Evolutionary conservation across 345 rosid genomes (phyloP).

Genomic region (Pseudoturritis turrita): DNA sequence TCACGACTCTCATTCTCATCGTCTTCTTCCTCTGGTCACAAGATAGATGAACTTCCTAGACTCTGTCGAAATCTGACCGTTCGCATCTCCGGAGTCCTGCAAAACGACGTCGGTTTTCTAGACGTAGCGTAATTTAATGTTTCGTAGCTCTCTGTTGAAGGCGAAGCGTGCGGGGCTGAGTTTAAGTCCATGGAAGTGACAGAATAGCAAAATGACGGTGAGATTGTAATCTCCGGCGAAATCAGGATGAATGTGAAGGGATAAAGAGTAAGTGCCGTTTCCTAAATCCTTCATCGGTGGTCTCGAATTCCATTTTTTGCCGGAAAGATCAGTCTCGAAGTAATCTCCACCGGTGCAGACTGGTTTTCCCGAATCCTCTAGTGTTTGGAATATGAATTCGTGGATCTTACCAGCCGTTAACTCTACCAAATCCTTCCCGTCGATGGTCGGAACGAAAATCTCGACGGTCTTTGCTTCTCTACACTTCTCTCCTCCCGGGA

Average conservation of each 20-base stretch:
- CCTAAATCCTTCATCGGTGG: too few relatives aligned
- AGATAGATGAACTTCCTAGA: too few relatives aligned
- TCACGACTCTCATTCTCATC: too few relatives aligned
- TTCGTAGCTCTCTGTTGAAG: conserved; percentile 44
- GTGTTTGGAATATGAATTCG: conserved; percentile 52
- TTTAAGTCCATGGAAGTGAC: conserved; percentile 71
- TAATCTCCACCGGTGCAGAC: conserved; percentile 80
- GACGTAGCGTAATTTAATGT: conserved; percentile 40
- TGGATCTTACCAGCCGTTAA: conserved; percentile 58
- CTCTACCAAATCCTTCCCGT: conserved; percentile 42
- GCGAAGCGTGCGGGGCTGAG: conserved; percentile 56
- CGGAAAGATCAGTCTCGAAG: conserved; percentile 83
- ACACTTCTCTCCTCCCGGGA: conserved; percentile 66
- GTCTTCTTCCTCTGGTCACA: too few relatives aligned
- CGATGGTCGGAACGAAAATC: too few relatives aligned
- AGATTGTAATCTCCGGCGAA: too few relatives aligned
- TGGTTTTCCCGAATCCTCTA: conserved; percentile 48
- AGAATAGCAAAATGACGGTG: too few relatives aligned
- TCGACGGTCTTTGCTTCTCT: too few relatives aligned
- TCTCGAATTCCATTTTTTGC: conserved; percentile 78
- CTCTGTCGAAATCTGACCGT: conserved; percentile 50
- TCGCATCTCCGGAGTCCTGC: conserved; percentile 45
- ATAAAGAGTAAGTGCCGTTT: too few relatives aligned
- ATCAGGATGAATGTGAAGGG: too few relatives aligned
- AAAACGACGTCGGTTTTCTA: conserved; percentile 29